Percentiles rank a stretch among this genome's conserved stretches.
Evolutionary conservation across 176 grass and related monocot genomes (phyloP).

Genomic region (Phyllostachys edulis): DNA sequence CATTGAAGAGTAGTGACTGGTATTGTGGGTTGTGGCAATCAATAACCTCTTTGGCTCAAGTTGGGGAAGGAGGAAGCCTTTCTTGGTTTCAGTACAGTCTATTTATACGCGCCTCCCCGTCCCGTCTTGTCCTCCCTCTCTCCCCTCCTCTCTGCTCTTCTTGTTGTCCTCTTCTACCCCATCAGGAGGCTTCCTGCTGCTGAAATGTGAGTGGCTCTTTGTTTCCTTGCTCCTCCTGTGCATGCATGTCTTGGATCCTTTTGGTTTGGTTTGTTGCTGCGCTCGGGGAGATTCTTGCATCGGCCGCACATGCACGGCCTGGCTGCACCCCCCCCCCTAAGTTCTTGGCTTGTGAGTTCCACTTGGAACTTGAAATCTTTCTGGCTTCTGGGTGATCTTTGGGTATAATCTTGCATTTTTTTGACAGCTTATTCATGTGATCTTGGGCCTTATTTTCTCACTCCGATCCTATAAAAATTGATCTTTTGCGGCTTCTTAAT

Average conservation of each 20-base stretch:
- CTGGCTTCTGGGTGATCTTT: background rate
- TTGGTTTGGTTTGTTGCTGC: conserved; percentile 23
- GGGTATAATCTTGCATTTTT: conserved; percentile 10
- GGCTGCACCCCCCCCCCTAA: background rate
- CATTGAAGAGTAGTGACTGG: background rate
- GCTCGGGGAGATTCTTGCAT: conserved; percentile 15
- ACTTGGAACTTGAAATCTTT: background rate
- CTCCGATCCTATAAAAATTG: background rate
- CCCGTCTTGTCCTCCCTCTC: conserved; percentile 28
- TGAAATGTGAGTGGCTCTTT: conserved; percentile 52
- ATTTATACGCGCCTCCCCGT: conserved; percentile 42
- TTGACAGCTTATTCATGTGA: background rate
- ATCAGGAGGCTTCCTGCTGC: conserved; percentile 3
- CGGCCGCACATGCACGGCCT: background rate
- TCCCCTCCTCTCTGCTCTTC: background rate
- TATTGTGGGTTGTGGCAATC: background rate
- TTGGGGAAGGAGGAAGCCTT: background rate
- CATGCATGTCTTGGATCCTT: conserved; percentile 34
- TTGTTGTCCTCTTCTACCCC: conserved; percentile 1
- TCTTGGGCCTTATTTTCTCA: background rate
- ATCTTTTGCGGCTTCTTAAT: background rate
- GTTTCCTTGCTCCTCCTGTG: background rate
- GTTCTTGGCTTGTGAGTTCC: background rate
- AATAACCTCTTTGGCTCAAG: background rate
- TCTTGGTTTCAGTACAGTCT: conserved; percentile 25